phyloP scores from a whole-genome alignment of 2,329 filamentous ascomycete species.

The Calonectria honghensis region DNA sequence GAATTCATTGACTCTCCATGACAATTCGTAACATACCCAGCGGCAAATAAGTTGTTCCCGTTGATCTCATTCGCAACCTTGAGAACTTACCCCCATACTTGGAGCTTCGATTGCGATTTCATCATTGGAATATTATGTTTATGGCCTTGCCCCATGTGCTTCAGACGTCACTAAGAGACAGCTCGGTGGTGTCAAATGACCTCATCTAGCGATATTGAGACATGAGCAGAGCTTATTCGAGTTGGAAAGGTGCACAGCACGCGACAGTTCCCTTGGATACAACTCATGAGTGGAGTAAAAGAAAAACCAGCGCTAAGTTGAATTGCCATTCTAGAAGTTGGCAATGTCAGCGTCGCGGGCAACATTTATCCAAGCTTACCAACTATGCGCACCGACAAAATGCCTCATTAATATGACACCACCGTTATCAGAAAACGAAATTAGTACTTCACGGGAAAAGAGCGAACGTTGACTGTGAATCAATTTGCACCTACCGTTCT shows the following conservation, averaged over 20 bases:
- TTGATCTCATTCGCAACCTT: background rate
- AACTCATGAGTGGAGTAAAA: too few species aligned
- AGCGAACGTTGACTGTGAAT: background rate
- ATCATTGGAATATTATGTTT: background rate
- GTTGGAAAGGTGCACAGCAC: background rate
- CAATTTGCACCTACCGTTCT: background rate
- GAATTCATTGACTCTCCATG: conserved; percentile 62
- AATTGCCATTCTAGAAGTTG: background rate
- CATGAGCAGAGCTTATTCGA: background rate
- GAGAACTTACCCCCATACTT: background rate
- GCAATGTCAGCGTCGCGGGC: conserved; percentile 61
- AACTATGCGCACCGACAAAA: conserved; percentile 63
- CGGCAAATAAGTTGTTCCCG: conserved; percentile 45
- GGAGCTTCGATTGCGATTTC: background rate
- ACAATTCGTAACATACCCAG: conserved; percentile 56
- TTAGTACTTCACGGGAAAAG: conserved; percentile 45
- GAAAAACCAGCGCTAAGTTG: background rate
- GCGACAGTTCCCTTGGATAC: background rate
- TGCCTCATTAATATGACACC: conserved; percentile 63
- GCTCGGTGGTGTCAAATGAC: background rate
- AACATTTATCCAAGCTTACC: conserved; percentile 66
- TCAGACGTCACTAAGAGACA: background rate
- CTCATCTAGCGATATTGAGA: background rate
- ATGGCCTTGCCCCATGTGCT: background rate
- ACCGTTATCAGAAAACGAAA: conserved; percentile 53